These are phyloP conservation scores for Rosa hybrid DNA, from an alignment of 331 rosid genomes.

Conservation along the genomic window DNA sequence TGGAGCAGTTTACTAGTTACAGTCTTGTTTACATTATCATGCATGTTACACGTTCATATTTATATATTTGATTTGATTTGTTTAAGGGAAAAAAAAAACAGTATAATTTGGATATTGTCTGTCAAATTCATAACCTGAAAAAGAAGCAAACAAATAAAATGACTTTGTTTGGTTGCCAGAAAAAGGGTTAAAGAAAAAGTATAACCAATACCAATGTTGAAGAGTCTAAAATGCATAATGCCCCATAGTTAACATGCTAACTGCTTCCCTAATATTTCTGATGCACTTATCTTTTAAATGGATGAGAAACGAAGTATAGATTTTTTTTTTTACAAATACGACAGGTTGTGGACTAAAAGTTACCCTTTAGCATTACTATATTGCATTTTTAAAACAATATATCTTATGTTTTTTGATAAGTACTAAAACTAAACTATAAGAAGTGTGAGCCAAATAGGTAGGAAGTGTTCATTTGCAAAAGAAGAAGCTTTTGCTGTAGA, in stretches of 20 bases:
- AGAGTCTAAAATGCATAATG: neutral
- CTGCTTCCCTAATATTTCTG: neutral
- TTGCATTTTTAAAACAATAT: neutral
- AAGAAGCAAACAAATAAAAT: neutral
- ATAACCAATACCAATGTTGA: neutral
- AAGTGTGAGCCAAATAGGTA: neutral
- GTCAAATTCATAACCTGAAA: slow-evolving; percentile 59
- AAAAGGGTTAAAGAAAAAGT: no score
- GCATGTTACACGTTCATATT: no score
- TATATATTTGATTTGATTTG: no score
- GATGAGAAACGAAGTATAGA: neutral
- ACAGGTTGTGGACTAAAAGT: neutral
- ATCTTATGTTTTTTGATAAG: neutral
- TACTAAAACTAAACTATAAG: neutral
- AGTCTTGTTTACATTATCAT: no score
- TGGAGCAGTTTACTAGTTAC: no score
- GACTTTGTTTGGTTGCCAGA: neutral
- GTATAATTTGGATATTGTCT: slow-evolving; percentile 57
- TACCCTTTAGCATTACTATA: neutral
- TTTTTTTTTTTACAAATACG: neutral
- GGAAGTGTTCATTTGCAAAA: slow-evolving; percentile 44
- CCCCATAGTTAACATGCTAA: neutral
- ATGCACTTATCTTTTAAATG: neutral
- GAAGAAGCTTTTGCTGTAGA: slow-evolving; percentile 38
- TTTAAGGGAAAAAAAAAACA: neutral